Base-by-base conservation (phyloP, 768 basidiomycete species). In the Russula sp. region DNA sequence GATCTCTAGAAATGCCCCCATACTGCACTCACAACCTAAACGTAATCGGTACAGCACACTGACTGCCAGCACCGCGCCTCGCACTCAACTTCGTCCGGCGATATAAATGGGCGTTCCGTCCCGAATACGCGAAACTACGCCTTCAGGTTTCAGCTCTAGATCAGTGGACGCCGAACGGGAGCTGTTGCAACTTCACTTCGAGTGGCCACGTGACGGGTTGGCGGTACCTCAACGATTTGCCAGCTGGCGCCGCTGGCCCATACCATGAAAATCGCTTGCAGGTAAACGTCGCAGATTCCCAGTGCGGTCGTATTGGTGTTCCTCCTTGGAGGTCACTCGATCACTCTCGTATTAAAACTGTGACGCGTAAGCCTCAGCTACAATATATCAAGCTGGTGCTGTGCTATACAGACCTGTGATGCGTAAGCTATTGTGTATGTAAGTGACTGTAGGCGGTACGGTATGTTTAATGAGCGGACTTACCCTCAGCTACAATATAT, bases 91-190 rank as follows among this genome's bases (percentile, higher is more conserved):
- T 86, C 69, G 71, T 78, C 45, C 79, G 84, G 14, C 80, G 90
- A 39, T 89, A 89, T 68, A 92, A 92, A 69, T 91, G 90, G 90
- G 85, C 88, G 0, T 89, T 85, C 65, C 71, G 76, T 27, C 73
- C 79, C 0, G 82, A 82, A 54, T 89, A 89, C 66, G 81, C 83
- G 6, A 74, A 76, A n/a, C 75, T 81, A 10, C 72, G 76, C 7
- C 73, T 76, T 3, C 77, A 79, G 0, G 70, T 85, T n/a, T 80
- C 77, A 0, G 77, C 81, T n/a, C 87, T 87, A 0, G 78, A 82
- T 50, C 27, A 2, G 20, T 18, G 0, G 48, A 39, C 4, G 20
- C 16, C 20, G 10, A 40, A 35, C 47, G 80, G 79, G 76, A 78
- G 69, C 76, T 32, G 74, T 72, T 42, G 78, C 78, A 3, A 81